Conservation (phyloP, 768 basidiomycete genomes). For the Wakefieldia striispora region DNA sequence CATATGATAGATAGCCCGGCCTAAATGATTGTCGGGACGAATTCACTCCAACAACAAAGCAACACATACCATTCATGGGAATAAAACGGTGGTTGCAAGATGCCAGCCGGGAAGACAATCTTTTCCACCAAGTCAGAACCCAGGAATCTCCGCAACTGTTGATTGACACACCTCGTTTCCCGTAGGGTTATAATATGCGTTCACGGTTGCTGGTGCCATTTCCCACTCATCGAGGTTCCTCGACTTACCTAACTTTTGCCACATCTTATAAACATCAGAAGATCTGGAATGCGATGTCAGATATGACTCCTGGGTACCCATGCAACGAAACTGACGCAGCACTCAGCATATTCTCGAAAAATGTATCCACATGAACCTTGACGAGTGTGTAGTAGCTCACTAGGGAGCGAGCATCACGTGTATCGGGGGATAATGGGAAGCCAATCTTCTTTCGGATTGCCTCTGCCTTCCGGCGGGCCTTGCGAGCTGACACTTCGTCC, state of each 20-base stretch:
- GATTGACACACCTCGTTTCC: slow-evolving; percentile 67
- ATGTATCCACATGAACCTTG: slow-evolving; percentile 61
- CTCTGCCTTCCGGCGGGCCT: slow-evolving; percentile 79
- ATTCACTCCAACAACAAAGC: not conserved
- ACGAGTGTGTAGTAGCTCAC: slow-evolving; percentile 71
- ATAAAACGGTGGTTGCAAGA: slow-evolving; percentile 92
- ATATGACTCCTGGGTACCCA: not conserved
- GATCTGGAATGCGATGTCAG: slow-evolving; percentile 36
- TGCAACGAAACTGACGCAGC: slow-evolving; percentile 41
- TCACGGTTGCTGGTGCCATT: slow-evolving; percentile 84
- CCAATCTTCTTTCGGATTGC: slow-evolving; percentile 79
- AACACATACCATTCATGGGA: slow-evolving; percentile 61
- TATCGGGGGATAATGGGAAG: slow-evolving; percentile 86
- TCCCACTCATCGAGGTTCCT: slow-evolving; percentile 79
- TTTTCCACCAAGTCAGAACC: slow-evolving; percentile 24
- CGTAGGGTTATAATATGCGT: slow-evolving; percentile 86
- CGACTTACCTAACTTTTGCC: slow-evolving; percentile 69
- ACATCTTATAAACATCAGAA: slow-evolving; percentile 62
- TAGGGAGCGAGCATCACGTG: slow-evolving; percentile 64
- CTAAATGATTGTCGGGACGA: slow-evolving; percentile 36
- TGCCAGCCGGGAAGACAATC: slow-evolving; percentile 97
- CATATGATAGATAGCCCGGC: slow-evolving; percentile 89
- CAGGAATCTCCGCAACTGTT: not conserved
- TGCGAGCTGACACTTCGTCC: slow-evolving; percentile 77
- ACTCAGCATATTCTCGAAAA: slow-evolving; percentile 82